Base-by-base conservation (phyloP, 495 filamentous ascomycete species). In the Sphaerosporella brunnea region DNA sequence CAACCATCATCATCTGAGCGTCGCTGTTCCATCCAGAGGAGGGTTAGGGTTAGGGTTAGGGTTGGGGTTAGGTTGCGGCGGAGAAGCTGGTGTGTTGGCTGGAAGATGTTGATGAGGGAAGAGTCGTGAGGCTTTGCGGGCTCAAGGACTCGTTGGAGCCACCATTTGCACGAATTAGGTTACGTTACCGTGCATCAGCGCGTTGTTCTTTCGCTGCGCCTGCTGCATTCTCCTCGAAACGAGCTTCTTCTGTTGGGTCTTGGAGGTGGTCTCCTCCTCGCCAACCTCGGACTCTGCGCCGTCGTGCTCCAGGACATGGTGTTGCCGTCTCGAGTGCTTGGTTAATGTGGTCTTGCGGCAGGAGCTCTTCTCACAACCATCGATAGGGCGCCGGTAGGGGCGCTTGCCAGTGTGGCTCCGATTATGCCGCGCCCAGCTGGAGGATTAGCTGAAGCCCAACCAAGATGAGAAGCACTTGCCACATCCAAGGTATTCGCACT, bases 331-430 rank as follows among this genome's bases (percentile, higher is more conserved):
- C 55, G 79, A 75, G 53, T 92, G 84, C 61, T 87, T 92, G 4
- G 83, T 82, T 70, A 88, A 75, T 16, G 84, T 88, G 8, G 83
- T 87, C 59, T 88, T 87, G 34, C 84, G 74, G 66, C 82, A 87
- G 63, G 88, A 92, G 56, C 84, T 85, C 65, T 83, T 82, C 46
- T 77, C 68, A 55, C 84, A 93, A n/a, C 77, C 74, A 3, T 76
- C 72, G 56, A 84, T 76, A 35, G 73, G 70, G 63, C 84, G 92
- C 43, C 76, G 77, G 53, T 88, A 90, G 13, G 82, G 82, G 26
- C 83, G 74, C 58, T 80, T 84, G 42, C 84, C 82, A 11, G 81
- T 86, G 56, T 93, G 84, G 38, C 88, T 88, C 30, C 84, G 75
- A 25, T 84, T 78, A 66, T 93, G 84, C 41, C 84, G 73, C 36